phyloP scores from a whole-genome alignment of 257 asterid genomes.

The Buddleja alternifolia region DNA sequence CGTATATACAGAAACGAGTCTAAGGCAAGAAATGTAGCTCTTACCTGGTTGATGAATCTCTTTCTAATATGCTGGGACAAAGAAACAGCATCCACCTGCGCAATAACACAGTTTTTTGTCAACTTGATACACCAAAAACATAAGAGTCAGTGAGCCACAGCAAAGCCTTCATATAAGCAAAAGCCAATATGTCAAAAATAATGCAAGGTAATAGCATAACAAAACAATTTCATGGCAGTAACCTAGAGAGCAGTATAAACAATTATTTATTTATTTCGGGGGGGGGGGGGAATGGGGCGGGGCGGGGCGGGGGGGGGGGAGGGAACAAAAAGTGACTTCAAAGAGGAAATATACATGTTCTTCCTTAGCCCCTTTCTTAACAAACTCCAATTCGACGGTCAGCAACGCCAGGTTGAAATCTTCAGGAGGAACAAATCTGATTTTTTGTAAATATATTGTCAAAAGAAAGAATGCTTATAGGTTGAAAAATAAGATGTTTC shows the following conservation, averaged over 20 bases:
- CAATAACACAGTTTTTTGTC: conserved; percentile 31
- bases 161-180: conserved; percentile 21
- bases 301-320: no score
- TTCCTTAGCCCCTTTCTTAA: conserved; percentile 85
- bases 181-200: conserved; percentile 1
- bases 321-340: conserved; percentile 8
- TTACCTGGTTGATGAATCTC: conserved; percentile 78
- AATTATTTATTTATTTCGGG: no score
- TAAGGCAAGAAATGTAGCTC: conserved; percentile 27
- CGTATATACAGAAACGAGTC: not conserved
- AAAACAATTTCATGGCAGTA: conserved; percentile 11
- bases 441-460: conserved; percentile 21
- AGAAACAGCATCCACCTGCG: conserved; percentile 85
- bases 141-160: not conserved
- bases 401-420: conserved; percentile 78
- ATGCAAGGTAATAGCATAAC: not conserved
- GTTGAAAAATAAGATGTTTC: conserved; percentile 1
- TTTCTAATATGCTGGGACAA: conserved; percentile 73
- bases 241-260: conserved; percentile 6
- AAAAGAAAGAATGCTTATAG: conserved; percentile 1
- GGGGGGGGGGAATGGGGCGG: no score
- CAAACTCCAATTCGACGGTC: conserved; percentile 94
- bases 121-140: conserved; percentile 21
- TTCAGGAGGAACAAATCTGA: conserved; percentile 87
- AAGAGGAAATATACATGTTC: conserved; percentile 62